Conservation (phyloP, 78 protist genomes). For the Pelomyxa schiedti region DNA sequence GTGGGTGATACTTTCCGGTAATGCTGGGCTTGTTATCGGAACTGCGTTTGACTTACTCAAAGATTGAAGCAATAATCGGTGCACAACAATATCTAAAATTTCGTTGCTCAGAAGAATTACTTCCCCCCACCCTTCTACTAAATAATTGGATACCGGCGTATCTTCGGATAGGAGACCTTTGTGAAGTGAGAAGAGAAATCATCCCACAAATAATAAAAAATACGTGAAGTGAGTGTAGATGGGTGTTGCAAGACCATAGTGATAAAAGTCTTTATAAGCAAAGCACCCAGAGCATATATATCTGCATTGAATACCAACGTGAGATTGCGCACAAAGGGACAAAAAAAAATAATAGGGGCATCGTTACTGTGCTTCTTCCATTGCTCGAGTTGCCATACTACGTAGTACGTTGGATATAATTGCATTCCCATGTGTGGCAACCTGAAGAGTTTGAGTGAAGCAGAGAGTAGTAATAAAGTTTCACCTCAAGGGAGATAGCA, state of each 20-base stretch:
- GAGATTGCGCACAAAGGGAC: slow-evolving; percentile 16
- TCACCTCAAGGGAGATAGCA: slow-evolving; percentile 11
- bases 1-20: slow-evolving; percentile 9
- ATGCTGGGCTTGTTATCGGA: neutral
- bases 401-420: no score
- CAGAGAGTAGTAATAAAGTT: neutral
- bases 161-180: slow-evolving; percentile 44
- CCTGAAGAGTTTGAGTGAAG: neutral
- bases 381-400: neutral
- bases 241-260: slow-evolving; percentile 86
- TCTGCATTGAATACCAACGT: no score
- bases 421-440: no score
- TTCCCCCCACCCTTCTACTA: no score
- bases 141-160: no score
- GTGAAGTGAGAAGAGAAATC: neutral
- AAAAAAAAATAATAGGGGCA: no score
- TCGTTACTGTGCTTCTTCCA: slow-evolving; percentile 6
- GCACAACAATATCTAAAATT: slow-evolving; percentile 55
- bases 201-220: slow-evolving; percentile 59
- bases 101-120: no score
- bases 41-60: neutral
- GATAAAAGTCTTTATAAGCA: no score
- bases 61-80: slow-evolving; percentile 28
- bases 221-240: slow-evolving; percentile 94
- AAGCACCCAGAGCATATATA: no score